Conservation (phyloP, 331 rosid genomes). For the Rosa hybrid region DNA sequence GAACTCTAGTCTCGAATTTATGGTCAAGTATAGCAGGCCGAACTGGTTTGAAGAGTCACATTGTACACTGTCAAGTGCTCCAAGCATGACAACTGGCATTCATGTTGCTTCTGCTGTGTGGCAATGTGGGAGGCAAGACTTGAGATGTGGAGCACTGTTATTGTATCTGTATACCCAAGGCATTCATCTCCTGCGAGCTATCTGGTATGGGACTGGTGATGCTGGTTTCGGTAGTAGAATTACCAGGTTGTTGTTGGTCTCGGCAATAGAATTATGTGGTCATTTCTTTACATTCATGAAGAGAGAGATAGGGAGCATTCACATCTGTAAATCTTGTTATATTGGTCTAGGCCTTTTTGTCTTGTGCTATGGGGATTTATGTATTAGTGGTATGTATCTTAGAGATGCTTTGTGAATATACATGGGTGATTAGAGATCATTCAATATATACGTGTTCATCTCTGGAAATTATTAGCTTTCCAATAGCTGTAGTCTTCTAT, state of each 20-base stretch:
- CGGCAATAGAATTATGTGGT: conserved; percentile 51
- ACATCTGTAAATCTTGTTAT: conserved; percentile 60
- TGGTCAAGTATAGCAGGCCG: conserved; percentile 95
- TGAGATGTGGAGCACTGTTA: conserved; percentile 19
- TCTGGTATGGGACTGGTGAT: conserved; percentile 19
- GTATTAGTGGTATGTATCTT: conserved; percentile 40
- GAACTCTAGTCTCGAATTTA: conserved; percentile 73
- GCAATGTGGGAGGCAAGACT: conserved; percentile 20
- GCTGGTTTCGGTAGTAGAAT: conserved; percentile 32
- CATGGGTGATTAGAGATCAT: conserved; percentile 45
- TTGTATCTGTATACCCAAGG: neutral
- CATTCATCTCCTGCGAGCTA: conserved; percentile 26
- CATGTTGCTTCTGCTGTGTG: conserved; percentile 22
- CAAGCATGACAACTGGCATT: conserved; percentile 57
- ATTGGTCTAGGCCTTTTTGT: conserved; percentile 43
- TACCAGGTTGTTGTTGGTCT: conserved; percentile 48
- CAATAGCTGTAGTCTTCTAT: neutral
- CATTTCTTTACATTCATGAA: conserved; percentile 53
- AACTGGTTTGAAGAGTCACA: conserved; percentile 86
- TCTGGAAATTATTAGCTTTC: neutral
- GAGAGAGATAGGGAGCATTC: conserved; percentile 47
- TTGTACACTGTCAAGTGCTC: conserved; percentile 96
- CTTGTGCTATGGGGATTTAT: conserved; percentile 43
- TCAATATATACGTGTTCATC: conserved; percentile 26
- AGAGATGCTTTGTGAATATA: conserved; percentile 63